Percentiles rank a stretch among this genome's conserved stretches.
Evolutionary conservation across 2,329 filamentous ascomycete species (phyloP).

Genomic region (Pestalotiopsis sp.): DNA sequence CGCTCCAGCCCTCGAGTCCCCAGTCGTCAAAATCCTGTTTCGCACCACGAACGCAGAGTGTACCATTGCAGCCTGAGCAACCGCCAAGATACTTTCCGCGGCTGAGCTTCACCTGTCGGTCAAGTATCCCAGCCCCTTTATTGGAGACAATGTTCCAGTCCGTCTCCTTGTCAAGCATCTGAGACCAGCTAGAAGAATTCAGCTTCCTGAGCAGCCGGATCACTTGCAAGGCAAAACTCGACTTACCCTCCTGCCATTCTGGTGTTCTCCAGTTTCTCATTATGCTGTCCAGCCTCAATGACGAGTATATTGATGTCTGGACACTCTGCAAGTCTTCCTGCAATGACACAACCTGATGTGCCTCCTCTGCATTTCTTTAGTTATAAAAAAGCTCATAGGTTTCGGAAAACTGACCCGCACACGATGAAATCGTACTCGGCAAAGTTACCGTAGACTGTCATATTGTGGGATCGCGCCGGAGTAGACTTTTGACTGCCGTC

Average conservation of each 20-base stretch:
- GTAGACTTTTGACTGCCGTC: neutral
- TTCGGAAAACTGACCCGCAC: slow-evolving; percentile 29
- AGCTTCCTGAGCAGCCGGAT: neutral
- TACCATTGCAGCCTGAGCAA: slow-evolving; percentile 9
- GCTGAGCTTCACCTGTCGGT: slow-evolving; percentile 6
- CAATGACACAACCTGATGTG: slow-evolving; percentile 37
- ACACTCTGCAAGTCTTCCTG: slow-evolving; percentile 36
- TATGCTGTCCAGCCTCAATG: slow-evolving; percentile 39
- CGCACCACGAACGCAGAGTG: slow-evolving; percentile 6
- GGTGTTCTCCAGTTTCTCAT: slow-evolving; percentile 45
- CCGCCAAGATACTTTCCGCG: slow-evolving; percentile 11
- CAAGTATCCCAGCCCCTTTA: slow-evolving; percentile 1
- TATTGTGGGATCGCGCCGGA: neutral
- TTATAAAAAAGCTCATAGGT: neutral
- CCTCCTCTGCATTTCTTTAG: slow-evolving; percentile 27
- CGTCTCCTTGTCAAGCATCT: slow-evolving; percentile 5
- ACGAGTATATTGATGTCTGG: slow-evolving; percentile 30
- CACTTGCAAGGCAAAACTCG: neutral
- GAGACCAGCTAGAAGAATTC: neutral
- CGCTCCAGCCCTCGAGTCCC: slow-evolving; percentile 34
- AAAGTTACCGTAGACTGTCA: neutral
- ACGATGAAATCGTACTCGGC: slow-evolving; percentile 33
- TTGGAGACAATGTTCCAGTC: slow-evolving; percentile 10
- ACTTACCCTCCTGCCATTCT: slow-evolving; percentile 50
- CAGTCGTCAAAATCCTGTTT: slow-evolving; percentile 9